Evolutionary conservation across 2,329 filamentous ascomycete species (phyloP).

Genomic region (Colletotrichum tamarilloi): DNA sequence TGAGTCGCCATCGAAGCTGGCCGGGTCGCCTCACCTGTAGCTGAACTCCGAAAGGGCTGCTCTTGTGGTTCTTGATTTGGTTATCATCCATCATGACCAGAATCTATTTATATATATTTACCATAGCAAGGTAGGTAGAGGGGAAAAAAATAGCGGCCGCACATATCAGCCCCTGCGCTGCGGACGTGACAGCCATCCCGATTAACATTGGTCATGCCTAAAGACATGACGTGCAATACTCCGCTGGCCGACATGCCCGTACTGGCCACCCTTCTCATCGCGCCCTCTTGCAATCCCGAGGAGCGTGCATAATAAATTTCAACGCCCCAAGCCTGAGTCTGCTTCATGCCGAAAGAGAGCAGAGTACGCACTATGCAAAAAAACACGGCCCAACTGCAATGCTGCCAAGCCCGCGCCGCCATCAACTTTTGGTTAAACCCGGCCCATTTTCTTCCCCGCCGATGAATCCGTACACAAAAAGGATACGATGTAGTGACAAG

Average conservation of each 20-base stretch:
- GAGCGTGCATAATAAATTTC: conserved; percentile 5
- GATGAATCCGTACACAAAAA: background rate
- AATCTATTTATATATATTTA: conserved; percentile 14
- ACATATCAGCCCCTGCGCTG: background rate
- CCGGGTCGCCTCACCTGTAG: background rate
- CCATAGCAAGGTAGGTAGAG: background rate
- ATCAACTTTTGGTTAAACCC: background rate
- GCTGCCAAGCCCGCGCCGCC: background rate
- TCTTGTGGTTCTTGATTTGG: background rate
- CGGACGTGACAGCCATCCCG: background rate
- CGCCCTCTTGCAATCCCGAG: background rate
- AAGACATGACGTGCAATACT: conserved; percentile 5
- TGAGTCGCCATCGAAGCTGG: background rate
- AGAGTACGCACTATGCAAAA: background rate
- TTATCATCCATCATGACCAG: background rate
- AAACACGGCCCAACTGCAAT: background rate
- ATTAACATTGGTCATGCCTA: background rate
- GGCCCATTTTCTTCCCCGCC: background rate
- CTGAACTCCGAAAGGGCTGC: background rate
- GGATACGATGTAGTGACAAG: background rate
- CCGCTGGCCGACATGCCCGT: background rate
- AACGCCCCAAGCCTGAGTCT: conserved; percentile 13
- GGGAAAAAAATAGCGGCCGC: background rate
- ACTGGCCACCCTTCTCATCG: background rate
- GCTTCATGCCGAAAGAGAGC: background rate